Evolutionary conservation across 768 basidiomycete species (phyloP), one percentile per base, ranked within the genome.

Genomic region (Boletus edulis): DNA sequence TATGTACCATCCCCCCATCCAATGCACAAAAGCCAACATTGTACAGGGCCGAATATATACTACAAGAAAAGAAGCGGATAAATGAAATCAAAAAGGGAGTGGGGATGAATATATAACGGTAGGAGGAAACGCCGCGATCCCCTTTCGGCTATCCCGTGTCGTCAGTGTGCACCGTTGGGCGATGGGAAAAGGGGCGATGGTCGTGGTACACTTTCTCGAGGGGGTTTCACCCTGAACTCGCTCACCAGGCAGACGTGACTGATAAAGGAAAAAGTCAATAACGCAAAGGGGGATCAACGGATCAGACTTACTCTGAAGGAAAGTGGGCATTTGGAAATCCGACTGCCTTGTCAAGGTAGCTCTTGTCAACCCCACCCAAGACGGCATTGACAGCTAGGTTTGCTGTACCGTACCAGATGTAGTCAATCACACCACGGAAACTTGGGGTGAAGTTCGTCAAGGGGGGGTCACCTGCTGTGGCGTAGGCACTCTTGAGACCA

Each of bases 311-410:
- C 94, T 98, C 95, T 55, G 94, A 95, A 22, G 96, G 94, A 80
- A 94, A 97, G 68, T 98, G 93, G 2, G 86, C 83, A 71, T 98
- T 95, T 29, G 97, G 97, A 80, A 98, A 98, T 37, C 97, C 97
- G 43, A 98, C 96, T 17, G 84, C 84, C 75, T 92, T 92, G 60
- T 88, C 85, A 68, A 98, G 69, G 76, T 99, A 99, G 24, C 68
- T 68, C 63, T 78, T 79, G 68, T 98, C 94, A 55, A 98, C 86
- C 69, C 89, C 92, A 14, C 91, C 91, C 42, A 98, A 76, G n/a
- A 96, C 84, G 20, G 86, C 85, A 57, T 87, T 94, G 27, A 91
- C 85, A 11, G 81, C 78, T 47, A 98, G 61, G 56, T 84, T 91
- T 46, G 78, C 75, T 0, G 84, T 81, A 55, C 88, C 83, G 71